These are phyloP conservation scores for Salpingoeca rosetta DNA, from an alignment of 78 protist genomes.

Conservation along the genomic window DNA sequence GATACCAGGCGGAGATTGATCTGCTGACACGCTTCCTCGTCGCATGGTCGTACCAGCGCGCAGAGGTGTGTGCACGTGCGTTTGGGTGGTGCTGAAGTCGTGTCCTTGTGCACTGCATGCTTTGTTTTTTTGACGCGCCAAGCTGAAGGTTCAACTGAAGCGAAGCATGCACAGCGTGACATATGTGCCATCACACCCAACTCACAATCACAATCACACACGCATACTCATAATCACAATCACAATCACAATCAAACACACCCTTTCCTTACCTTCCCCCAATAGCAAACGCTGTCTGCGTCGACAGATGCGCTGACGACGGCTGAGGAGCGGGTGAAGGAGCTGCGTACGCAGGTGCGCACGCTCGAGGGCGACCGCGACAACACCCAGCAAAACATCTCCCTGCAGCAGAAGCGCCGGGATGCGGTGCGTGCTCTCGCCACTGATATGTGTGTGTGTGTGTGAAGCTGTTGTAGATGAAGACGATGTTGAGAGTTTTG, in stretches of 20 bases:
- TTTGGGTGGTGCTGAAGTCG: not conserved
- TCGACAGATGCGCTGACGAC: not conserved
- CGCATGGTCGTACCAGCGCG: conserved; percentile 53
- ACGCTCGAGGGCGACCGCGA: not conserved
- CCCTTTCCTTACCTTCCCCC: too few species aligned
- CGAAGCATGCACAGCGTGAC: too few species aligned
- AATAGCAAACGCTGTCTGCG: too few species aligned
- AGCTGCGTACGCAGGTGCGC: not conserved
- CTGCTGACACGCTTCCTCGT: conserved; percentile 31
- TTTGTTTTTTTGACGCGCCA: not conserved
- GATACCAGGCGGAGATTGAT: conserved; percentile 56
- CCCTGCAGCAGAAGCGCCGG: not conserved
- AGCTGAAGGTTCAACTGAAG: too few species aligned
- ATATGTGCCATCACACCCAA: too few species aligned
- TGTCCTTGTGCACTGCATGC: not conserved
- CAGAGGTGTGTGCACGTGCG: conserved; percentile 2
- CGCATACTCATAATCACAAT: too few species aligned
- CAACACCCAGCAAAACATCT: not conserved
- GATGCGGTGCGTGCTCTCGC: not conserved
- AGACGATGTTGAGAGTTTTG: too few species aligned
- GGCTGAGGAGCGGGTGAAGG: not conserved
- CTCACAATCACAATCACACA: too few species aligned
- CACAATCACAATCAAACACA: too few species aligned
- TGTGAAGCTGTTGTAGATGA: too few species aligned
- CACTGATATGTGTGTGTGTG: too few species aligned